Conservation (phyloP, 805 yeast species). For the Diddensiella santjacobensis region DNA sequence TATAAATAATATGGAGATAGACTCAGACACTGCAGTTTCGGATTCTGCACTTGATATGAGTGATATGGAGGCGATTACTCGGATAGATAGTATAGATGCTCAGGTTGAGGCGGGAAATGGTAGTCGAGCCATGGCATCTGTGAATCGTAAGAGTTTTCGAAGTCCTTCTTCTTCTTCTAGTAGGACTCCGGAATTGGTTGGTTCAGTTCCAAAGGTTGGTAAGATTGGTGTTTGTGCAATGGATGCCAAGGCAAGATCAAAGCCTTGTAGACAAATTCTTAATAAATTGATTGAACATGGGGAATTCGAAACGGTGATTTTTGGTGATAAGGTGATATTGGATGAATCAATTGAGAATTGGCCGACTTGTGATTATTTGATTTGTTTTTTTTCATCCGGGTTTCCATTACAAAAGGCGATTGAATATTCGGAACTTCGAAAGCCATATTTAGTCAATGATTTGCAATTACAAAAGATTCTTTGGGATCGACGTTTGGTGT, state of each 20-base stretch:
- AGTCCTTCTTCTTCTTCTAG: conserved; percentile 9
- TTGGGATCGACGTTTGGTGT: conserved; percentile 96
- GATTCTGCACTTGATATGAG: not conserved
- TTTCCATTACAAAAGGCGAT: conserved; percentile 97
- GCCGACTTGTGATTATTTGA: conserved; percentile 97
- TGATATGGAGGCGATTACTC: conserved; percentile 13
- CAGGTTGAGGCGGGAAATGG: conserved; percentile 5
- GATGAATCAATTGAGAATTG: conserved; percentile 94
- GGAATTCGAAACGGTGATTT: conserved; percentile 93
- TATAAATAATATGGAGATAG: conserved; percentile 1
- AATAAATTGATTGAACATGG: conserved; percentile 86
- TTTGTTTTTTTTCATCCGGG: conserved; percentile 91
- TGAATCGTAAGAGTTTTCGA: conserved; percentile 1
- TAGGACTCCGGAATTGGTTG: not conserved
- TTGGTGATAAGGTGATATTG: conserved; percentile 93
- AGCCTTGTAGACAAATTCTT: conserved; percentile 90
- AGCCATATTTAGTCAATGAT: conserved; percentile 88
- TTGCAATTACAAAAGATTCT: conserved; percentile 83
- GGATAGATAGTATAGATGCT: conserved; percentile 9
- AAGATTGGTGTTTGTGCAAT: conserved; percentile 98
- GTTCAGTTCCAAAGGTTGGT: conserved; percentile 49
- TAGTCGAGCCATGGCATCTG: conserved; percentile 2
- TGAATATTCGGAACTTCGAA: conserved; percentile 78
- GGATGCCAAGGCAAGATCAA: conserved; percentile 94
- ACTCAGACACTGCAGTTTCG: conserved; percentile 1